These are phyloP conservation scores for Aspergillus pseudoterreus DNA, from an alignment of 2,329 filamentous ascomycete genomes.

Conservation along the genomic window DNA sequence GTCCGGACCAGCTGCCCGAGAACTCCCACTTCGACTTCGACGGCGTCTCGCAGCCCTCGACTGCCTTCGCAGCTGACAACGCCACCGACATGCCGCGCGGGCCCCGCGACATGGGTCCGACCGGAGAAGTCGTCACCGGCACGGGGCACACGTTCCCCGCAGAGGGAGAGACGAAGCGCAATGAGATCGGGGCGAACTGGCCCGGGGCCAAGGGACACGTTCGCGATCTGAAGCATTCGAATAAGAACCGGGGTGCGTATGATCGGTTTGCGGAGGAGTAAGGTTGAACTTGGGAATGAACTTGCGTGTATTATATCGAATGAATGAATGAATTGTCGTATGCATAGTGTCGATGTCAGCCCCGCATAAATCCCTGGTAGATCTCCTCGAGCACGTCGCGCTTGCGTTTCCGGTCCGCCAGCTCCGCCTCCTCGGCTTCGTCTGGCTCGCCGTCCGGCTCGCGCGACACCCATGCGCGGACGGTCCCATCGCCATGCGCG, in stretches of 20 bases:
- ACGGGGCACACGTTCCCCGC: slow-evolving; percentile 39
- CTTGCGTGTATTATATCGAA: no score
- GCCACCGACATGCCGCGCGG: slow-evolving; percentile 44
- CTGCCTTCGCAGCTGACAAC: slow-evolving; percentile 47
- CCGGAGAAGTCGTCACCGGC: slow-evolving; percentile 38
- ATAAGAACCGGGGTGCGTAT: background rate
- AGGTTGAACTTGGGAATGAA: no score
- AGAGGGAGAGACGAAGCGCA: slow-evolving; percentile 35
- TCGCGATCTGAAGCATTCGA: background rate
- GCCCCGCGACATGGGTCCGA: slow-evolving; percentile 31
- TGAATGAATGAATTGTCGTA: background rate
- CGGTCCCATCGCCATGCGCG: slow-evolving; percentile 77
- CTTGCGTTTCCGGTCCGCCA: slow-evolving; percentile 60
- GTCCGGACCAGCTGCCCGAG: slow-evolving; percentile 43
- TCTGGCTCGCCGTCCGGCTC: slow-evolving; percentile 46
- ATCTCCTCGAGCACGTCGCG: slow-evolving; percentile 75
- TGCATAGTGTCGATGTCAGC: background rate
- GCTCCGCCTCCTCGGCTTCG: slow-evolving; percentile 49
- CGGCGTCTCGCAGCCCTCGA: slow-evolving; percentile 31
- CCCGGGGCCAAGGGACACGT: slow-evolving; percentile 26
- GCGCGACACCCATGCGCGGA: slow-evolving; percentile 71
- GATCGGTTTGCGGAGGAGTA: no score
- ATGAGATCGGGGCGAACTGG: slow-evolving; percentile 24
- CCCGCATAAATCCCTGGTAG: slow-evolving; percentile 65
- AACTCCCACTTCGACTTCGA: slow-evolving; percentile 31